Percentiles rank a stretch among this genome's conserved stretches.
phyloP scores from a whole-genome alignment of 2,329 filamentous ascomycete species.

The Penicillium sp. region DNA sequence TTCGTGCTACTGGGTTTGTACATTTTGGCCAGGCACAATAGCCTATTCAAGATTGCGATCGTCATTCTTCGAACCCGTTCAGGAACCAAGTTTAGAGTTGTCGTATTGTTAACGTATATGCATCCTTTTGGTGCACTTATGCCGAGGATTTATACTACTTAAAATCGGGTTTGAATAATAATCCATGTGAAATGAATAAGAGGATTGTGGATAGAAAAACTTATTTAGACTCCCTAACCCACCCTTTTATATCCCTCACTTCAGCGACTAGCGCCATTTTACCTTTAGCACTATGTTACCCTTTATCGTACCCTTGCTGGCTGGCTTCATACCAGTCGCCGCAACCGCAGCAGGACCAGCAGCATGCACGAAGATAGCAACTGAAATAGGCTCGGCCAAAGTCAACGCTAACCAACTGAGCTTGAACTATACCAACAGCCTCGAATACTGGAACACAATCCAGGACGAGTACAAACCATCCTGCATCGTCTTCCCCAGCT shows the following conservation, averaged over 20 bases:
- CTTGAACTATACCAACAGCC: constrained; percentile 18
- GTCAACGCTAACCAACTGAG: constrained; percentile 16
- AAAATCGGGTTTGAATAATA: not conserved
- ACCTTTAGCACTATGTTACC: constrained; percentile 1
- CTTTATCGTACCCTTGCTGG: constrained; percentile 5
- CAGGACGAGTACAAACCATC: constrained; percentile 27
- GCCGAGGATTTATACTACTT: not conserved
- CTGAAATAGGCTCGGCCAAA: constrained; percentile 41
- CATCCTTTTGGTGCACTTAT: not conserved
- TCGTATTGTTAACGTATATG: constrained; percentile 20
- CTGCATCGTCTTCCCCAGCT: constrained; percentile 27
- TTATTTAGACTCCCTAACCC: not conserved
- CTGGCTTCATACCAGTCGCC: constrained; percentile 13
- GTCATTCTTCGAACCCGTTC: not conserved
- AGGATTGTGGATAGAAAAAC: not conserved
- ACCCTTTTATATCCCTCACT: not conserved
- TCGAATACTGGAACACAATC: constrained; percentile 28
- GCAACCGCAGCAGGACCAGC: constrained; percentile 9
- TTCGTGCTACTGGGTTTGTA: too few relatives aligned
- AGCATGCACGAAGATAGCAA: constrained; percentile 53
- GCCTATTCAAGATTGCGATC: constrained; percentile 5
- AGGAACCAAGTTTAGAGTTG: not conserved
- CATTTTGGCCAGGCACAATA: not conserved
- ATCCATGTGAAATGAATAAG: not conserved
- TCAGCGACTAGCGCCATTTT: not conserved